Percentiles rank a stretch among this genome's conserved stretches.
These are phyloP conservation scores for Pezicula radicicola DNA, from an alignment of 2,329 filamentous ascomycete genomes.

Conservation along the genomic window DNA sequence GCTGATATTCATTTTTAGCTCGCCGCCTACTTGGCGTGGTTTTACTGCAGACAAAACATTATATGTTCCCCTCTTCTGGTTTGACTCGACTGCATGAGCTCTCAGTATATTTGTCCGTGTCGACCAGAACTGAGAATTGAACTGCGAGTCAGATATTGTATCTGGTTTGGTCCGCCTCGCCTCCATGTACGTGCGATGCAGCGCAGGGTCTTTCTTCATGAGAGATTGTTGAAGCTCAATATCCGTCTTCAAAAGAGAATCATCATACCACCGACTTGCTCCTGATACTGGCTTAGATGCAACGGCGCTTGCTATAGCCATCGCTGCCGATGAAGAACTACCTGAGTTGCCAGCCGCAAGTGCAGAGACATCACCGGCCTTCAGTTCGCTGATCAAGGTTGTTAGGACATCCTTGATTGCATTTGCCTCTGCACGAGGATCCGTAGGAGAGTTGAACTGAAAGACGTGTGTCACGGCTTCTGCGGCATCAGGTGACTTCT, in stretches of 20 bases:
- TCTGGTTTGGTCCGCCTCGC: slow-evolving; percentile 80
- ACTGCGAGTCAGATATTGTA: slow-evolving; percentile 73
- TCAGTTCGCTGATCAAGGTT: slow-evolving; percentile 60
- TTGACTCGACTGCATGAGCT: slow-evolving; percentile 84
- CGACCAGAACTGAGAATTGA: slow-evolving; percentile 94
- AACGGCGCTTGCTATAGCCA: slow-evolving; percentile 74
- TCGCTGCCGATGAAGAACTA: slow-evolving; percentile 59
- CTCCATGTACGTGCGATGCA: slow-evolving; percentile 86
- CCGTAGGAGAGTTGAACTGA: slow-evolving; percentile 75
- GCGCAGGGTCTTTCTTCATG: slow-evolving; percentile 71
- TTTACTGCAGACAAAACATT: slow-evolving; percentile 92
- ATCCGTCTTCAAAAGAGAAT: slow-evolving; percentile 72
- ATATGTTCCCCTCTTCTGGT: slow-evolving; percentile 84
- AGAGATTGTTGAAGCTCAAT: slow-evolving; percentile 84
- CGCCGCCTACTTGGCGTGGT: slow-evolving; percentile 70
- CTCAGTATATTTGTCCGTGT: slow-evolving; percentile 81
- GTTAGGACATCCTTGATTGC: slow-evolving; percentile 80
- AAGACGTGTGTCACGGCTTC: slow-evolving; percentile 77
- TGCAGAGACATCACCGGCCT: slow-evolving; percentile 36
- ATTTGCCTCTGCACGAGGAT: slow-evolving; percentile 81
- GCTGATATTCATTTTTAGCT: slow-evolving; percentile 77
- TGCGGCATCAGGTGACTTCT: slow-evolving; percentile 56
- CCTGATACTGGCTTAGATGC: slow-evolving; percentile 41
- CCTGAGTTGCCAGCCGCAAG: slow-evolving; percentile 21
- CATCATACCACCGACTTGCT: slow-evolving; percentile 72